A percentile compares a stretch with the other conserved stretches of the same genome.
These are phyloP conservation scores for Murraya koenigii DNA, from an alignment of 345 rosid species.

Conservation along the genomic window DNA sequence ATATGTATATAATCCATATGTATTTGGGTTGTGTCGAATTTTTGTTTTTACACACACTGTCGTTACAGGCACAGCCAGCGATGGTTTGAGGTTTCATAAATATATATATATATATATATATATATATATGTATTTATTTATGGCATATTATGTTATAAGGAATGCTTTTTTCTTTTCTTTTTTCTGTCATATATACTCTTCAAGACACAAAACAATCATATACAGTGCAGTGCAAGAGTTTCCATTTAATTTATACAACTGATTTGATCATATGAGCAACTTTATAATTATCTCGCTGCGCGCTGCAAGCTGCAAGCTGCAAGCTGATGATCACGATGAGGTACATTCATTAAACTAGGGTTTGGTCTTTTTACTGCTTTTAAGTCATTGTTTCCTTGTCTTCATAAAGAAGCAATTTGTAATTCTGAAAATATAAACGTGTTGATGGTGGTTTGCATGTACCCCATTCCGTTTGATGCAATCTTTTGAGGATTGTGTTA, in stretches of 20 bases:
- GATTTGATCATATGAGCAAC: not conserved
- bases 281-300: not conserved
- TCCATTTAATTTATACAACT: slow-evolving; percentile 1
- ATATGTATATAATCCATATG: not conserved
- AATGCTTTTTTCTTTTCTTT: not conserved
- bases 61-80: slow-evolving; percentile 9
- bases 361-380: not conserved
- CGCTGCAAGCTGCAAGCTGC: not conserved
- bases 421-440: not conserved
- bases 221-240: not conserved
- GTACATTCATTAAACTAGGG: slow-evolving; percentile 1
- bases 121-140: not conserved
- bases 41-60: not conserved
- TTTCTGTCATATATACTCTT: slow-evolving; percentile 9
- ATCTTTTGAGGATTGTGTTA: not conserved
- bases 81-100: not conserved
- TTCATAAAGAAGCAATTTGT: not conserved
- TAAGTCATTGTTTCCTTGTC: not conserved
- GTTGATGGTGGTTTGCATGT: not conserved
- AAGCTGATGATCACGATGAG: not conserved
- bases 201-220: slow-evolving; percentile 6
- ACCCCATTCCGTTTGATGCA: not conserved
- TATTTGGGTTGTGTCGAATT: not conserved
- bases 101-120: too few relatives aligned
- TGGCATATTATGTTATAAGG: slow-evolving; percentile 3